Conservation (phyloP, 2,329 filamentous ascomycete species). For the Grosmannia huntii region DNA sequence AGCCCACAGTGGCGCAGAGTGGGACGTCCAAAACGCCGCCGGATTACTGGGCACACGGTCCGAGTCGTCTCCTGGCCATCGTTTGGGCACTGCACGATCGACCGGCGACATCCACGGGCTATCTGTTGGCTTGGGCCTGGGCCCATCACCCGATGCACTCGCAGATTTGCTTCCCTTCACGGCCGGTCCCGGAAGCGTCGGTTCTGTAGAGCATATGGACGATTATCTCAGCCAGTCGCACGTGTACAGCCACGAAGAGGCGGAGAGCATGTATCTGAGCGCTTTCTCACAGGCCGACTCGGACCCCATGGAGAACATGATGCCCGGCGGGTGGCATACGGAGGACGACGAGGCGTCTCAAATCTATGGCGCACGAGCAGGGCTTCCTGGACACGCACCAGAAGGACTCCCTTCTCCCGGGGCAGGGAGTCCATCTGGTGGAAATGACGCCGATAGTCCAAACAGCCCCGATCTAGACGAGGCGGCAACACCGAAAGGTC, state of each 20-base stretch:
- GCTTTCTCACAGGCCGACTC: conserved; percentile 41
- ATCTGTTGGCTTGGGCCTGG: not conserved
- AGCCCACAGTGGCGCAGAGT: conserved; percentile 11
- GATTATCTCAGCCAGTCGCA: conserved; percentile 52
- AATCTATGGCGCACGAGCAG: not conserved
- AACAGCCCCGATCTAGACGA: conserved; percentile 21
- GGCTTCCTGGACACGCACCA: not conserved
- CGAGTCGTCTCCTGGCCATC: not conserved
- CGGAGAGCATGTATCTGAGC: conserved; percentile 80
- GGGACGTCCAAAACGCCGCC: too few species aligned
- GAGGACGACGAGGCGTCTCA: conserved; percentile 12
- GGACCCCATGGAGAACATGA: conserved; percentile 20
- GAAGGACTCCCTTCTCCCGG: not conserved
- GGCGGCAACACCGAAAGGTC: conserved; percentile 35
- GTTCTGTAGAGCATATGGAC: conserved; percentile 8
- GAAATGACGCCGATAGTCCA: too few species aligned
- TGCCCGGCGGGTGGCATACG: conserved; percentile 41
- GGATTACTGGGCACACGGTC: conserved; percentile 16
- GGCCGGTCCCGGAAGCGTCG: conserved; percentile 16
- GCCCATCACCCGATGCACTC: not conserved
- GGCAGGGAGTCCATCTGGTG: not conserved
- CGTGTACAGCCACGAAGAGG: conserved; percentile 66
- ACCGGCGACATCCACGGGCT: not conserved
- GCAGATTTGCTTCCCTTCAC: conserved; percentile 14
- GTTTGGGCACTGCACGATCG: not conserved